Evolutionary conservation across 352 stramenopile species (phyloP), one percentile per base, ranked within the genome.

Genomic region (Pythium rhizo-oryzae): DNA sequence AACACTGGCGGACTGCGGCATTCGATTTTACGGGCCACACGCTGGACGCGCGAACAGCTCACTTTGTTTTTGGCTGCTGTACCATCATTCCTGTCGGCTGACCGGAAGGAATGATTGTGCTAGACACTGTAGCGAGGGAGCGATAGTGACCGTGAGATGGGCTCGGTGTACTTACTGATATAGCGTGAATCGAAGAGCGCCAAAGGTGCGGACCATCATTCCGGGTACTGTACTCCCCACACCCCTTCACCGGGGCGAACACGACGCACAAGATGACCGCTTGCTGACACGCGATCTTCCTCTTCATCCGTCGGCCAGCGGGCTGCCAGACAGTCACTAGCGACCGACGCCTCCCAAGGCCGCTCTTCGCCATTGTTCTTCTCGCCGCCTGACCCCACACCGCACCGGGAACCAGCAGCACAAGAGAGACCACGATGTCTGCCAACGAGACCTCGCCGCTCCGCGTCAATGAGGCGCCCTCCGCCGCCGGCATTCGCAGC

Each of bases 241-340:
- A 16, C 49, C 49, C 41, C 15, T 47, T 47, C 18, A n/a, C 28
- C 13, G 24, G n/a, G n/a, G n/a, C 11, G 18, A 16, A 57, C 51
- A 57, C 51, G 19, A 57, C 19, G 25, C 25, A 39, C 33, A 47
- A 47, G 51, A 57, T 57, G 51, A 37, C 25, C 24, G n/a, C n/a
- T n/a, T 30, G 7, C 18, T 41, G 46, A 54, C 12, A 24, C 5
- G 51, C 25, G 51, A 57, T 57, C 51, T 57, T 57, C 43, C 51
- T 23, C 51, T 23, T 57, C 33, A 13, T 41, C 24, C 24, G 16
- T 56, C 50, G 50, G 21, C 21, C 11, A 11, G 33, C 33, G 11
- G 33, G 6, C 33, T 39, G 33, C 35, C 35, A 41, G 2, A 11
- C 35, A 16, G 35, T 15, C 35, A 41, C 8, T 11, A 3, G 35